phyloP scores from a whole-genome alignment of 345 rosid genomes.

The Gossypium stocksii region DNA sequence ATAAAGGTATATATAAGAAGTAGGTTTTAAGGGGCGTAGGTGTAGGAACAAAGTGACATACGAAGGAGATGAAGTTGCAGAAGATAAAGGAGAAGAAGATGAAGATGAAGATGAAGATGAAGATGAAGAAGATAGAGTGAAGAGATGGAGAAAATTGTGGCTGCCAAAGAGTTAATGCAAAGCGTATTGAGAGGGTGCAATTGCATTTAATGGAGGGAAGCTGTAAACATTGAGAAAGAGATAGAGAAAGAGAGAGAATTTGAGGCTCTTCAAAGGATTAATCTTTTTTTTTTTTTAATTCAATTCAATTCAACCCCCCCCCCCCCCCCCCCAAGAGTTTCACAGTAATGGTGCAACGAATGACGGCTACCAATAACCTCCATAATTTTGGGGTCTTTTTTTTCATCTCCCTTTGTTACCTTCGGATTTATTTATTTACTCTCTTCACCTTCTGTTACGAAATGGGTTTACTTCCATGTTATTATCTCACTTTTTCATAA shows the following conservation, averaged over 20 bases:
- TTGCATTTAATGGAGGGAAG: conserved; percentile 67
- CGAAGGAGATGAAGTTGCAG: background rate
- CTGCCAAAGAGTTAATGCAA: conserved; percentile 59
- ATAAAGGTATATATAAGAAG: conserved; percentile 18
- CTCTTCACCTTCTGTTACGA: background rate
- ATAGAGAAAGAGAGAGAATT: conserved; percentile 10
- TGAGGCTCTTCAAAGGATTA: conserved; percentile 17
- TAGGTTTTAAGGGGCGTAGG: conserved; percentile 4
- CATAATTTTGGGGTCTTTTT: conserved; percentile 1
- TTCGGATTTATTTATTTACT: background rate
- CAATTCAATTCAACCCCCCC: background rate
- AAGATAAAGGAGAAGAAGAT: background rate
- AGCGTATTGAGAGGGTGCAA: conserved; percentile 69
- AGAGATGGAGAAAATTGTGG: conserved; percentile 30
- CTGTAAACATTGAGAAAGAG: conserved; percentile 26
- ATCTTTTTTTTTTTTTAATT: background rate
- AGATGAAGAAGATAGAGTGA: background rate
- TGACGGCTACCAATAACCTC: conserved; percentile 46
- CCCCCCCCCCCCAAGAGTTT: background rate
- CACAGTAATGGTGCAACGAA: conserved; percentile 25
- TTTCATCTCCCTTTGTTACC: background rate
- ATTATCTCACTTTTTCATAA: background rate
- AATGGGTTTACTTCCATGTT: no score
- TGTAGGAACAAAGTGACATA: background rate
- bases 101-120: background rate